Percentiles rank a stretch among this genome's conserved stretches.
Evolutionary conservation across 1,139 yeast genomes (phyloP).

Genomic region (Torulaspora pretoriensis): DNA sequence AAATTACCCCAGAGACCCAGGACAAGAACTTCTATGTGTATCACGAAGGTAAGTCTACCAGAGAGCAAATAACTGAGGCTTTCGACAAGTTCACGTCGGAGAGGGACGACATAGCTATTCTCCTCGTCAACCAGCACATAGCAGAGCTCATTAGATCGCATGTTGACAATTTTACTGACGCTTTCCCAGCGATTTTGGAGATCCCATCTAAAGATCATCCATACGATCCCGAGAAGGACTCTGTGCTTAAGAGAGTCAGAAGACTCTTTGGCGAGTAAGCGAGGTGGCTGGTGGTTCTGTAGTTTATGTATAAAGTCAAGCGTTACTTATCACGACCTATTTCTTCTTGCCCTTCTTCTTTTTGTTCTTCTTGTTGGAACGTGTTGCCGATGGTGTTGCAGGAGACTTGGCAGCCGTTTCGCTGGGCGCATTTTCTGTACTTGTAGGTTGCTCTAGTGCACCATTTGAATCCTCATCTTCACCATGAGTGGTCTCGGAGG

Average conservation of each 20-base stretch:
- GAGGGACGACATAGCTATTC: constrained; percentile 87
- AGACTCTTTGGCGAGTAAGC: constrained; percentile 83
- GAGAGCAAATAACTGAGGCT: constrained; percentile 68
- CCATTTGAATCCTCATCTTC: too few relatives aligned
- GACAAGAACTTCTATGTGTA: constrained; percentile 80
- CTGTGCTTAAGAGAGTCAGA: constrained; percentile 89
- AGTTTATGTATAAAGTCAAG: constrained; percentile 10
- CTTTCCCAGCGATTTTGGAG: constrained; percentile 95
- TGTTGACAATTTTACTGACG: constrained; percentile 80
- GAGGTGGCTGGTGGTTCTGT: constrained; percentile 1
- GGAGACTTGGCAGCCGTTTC: not conserved
- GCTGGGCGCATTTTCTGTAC: not conserved
- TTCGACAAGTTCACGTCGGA: constrained; percentile 70
- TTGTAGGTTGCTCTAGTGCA: not conserved
- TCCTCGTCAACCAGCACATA: constrained; percentile 88
- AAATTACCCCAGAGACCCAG: constrained; percentile 53
- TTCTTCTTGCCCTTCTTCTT: constrained; percentile 14
- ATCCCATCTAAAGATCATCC: constrained; percentile 99
- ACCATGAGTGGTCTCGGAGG: too few relatives aligned
- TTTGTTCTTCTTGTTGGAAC: constrained; percentile 11
- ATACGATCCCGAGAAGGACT: constrained; percentile 95
- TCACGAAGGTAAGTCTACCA: constrained; percentile 72
- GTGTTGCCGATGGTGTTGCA: not conserved
- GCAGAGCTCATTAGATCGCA: constrained; percentile 84
- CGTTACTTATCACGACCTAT: constrained; percentile 3